These are phyloP conservation scores for Verticillium klebahnii DNA, from an alignment of 2,329 filamentous ascomycete species.

Conservation along the genomic window DNA sequence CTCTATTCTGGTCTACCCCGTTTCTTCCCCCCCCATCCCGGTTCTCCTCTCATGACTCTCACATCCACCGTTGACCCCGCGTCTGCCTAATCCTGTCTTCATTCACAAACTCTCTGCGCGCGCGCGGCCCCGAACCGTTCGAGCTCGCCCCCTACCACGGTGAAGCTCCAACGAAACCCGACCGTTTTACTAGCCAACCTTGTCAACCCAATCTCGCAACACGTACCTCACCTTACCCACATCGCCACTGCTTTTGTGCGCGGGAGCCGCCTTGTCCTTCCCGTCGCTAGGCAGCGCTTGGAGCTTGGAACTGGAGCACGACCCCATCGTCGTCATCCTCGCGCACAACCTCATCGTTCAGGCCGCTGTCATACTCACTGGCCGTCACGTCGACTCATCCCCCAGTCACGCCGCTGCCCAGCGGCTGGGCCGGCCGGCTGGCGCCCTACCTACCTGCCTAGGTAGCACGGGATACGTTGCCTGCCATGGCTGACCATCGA, in stretches of 20 bases:
- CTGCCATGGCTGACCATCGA: slow-evolving; percentile 42
- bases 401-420: background rate
- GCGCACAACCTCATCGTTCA: slow-evolving; percentile 18
- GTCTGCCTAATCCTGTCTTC: background rate
- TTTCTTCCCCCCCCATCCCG: background rate
- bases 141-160: background rate
- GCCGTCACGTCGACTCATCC: background rate
- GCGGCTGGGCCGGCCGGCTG: background rate
- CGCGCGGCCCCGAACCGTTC: background rate
- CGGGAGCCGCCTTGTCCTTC: background rate
- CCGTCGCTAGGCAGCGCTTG: background rate
- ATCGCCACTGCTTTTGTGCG: background rate
- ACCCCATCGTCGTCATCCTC: slow-evolving; percentile 6
- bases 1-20: background rate
- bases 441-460: slow-evolving; percentile 3
- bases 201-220: background rate
- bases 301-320: background rate
- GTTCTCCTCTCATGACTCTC: background rate
- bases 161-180: background rate
- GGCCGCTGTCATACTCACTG: slow-evolving; percentile 19
- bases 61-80: background rate
- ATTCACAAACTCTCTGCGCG: background rate
- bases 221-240: background rate
- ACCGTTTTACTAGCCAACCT: background rate
- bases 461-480: slow-evolving; percentile 3